Percentiles rank a stretch among this genome's conserved stretches.
These are phyloP conservation scores for Entomortierella parvispora DNA, from an alignment of 192 early-diverging fungal species.

Conservation along the genomic window DNA sequence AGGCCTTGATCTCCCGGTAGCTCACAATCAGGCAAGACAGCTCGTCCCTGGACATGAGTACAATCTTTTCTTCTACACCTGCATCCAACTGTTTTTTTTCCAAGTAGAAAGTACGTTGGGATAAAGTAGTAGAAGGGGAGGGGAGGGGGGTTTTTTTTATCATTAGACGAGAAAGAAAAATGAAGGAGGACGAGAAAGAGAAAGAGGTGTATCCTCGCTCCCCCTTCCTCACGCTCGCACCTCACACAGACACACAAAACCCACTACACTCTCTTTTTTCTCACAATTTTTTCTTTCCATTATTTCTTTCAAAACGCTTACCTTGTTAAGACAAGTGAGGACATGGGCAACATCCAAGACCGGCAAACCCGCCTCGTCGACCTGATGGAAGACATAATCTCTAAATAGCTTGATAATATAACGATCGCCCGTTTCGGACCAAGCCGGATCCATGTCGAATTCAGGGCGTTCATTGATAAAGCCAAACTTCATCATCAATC, in stretches of 20 bases:
- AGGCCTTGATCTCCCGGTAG: constrained; percentile 94
- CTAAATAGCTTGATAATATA: constrained; percentile 98
- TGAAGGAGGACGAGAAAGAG: too few relatives aligned
- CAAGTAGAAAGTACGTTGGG: too few relatives aligned
- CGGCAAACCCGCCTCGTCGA: constrained; percentile 83
- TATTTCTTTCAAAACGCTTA: too few relatives aligned
- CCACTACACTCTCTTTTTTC: neutral
- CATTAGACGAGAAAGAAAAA: neutral
- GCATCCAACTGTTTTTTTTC: constrained; percentile 90
- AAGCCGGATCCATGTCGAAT: constrained; percentile 89
- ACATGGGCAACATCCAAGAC: constrained; percentile 94
- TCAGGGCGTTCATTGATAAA: constrained; percentile 71
- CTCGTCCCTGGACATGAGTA: constrained; percentile 96
- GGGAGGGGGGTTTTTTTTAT: too few relatives aligned
- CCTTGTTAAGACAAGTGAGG: constrained; percentile 93
- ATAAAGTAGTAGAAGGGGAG: too few relatives aligned
- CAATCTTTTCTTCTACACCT: constrained; percentile 93
- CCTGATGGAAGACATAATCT: constrained; percentile 98
- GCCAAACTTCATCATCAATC: constrained; percentile 90
- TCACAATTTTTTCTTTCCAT: neutral
- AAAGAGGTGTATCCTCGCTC: too few relatives aligned
- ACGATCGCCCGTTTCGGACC: constrained; percentile 98
- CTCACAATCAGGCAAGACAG: constrained; percentile 97
- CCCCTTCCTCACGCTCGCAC: too few relatives aligned
- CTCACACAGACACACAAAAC: neutral